Evolutionary conservation across 2,329 filamentous ascomycete genomes (phyloP).

Genomic region (Rutstroemia sp.): DNA sequence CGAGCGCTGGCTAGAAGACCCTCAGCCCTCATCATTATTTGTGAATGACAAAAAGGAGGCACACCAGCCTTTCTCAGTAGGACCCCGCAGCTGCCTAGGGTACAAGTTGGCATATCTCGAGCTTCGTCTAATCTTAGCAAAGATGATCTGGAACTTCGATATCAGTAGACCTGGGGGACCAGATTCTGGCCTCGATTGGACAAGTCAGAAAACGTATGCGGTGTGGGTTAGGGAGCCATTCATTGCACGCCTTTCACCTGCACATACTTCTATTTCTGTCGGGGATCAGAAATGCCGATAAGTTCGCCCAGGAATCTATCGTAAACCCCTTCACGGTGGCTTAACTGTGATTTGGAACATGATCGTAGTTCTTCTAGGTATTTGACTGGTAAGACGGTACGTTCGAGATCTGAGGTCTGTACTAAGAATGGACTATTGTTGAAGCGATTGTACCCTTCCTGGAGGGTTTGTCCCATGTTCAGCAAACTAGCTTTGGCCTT

Average conservation of each 20-base stretch:
- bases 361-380: not conserved
- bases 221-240: slow-evolving; percentile 9
- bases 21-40: slow-evolving; percentile 29
- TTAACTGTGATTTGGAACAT: not conserved
- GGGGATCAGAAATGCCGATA: too few relatives aligned
- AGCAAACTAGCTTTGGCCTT: too few relatives aligned
- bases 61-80: slow-evolving; percentile 8
- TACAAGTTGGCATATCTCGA: slow-evolving; percentile 9
- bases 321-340: not conserved
- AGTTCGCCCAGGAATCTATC: not conserved
- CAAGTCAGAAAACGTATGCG: slow-evolving; percentile 6
- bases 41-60: slow-evolving; percentile 10
- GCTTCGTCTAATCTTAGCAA: slow-evolving; percentile 13
- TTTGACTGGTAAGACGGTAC: not conserved
- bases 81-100: slow-evolving; percentile 12
- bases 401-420: not conserved
- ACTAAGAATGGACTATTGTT: not conserved
- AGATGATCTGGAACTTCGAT: slow-evolving; percentile 14
- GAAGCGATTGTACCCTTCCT: too few relatives aligned
- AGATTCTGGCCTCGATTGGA: slow-evolving; percentile 6
- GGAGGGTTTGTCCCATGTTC: too few relatives aligned
- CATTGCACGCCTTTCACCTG: not conserved
- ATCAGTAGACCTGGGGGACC: not conserved
- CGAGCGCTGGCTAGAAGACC: slow-evolving; percentile 29
- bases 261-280: not conserved